Base-by-base conservation (phyloP, 805 yeast species). In the Limtongozyma cylindracea region DNA sequence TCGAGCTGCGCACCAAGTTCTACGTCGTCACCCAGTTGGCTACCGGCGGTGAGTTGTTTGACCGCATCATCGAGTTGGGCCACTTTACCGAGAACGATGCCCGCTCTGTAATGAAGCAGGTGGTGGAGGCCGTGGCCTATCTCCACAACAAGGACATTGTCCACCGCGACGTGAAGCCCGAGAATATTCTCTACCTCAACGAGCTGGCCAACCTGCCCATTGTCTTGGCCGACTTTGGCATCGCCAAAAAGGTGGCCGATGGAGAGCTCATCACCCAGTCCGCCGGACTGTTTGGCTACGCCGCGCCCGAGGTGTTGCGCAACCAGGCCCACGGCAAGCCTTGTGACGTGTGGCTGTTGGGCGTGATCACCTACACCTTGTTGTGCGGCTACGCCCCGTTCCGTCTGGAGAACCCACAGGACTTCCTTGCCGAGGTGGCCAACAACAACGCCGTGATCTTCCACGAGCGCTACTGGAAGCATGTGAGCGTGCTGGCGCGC, bases 281-380 rank as follows among this genome's bases (percentile, higher is more conserved):
- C 19, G 92, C 93, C 1, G 96, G 96, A 1, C 74, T 93, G 1
- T 68, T 77, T 44, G 96, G 98, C 2, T 84, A 84, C 41, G 94
- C 92, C 16, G 96, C 96, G 0, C 98, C 98, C 1, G 98, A 84
- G 38, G 80, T 84, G 6, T 56, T 84, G 18, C 47, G 66, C 19
- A 67, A 73, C 10, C 51, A 55, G 18, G 96, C 94, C 6, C 95
- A 84, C 45, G 92, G 94, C 18, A 77, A 74, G 35, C 84, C 94
- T 1, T 84, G 94, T 46, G 98, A 84, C 41, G 61, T 84, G 24
- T 84, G 98, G 98, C 73, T 92, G 2, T 39, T 84, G 18, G 98
- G 98, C 17, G 91, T 84, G 6, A 77, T 84, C 20, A 64, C 93
- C 0, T 88, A 78, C 43, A 82, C 95, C 0, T 47, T 82, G 20